A percentile compares a stretch with the other conserved stretches of the same genome.
phyloP scores from a whole-genome alignment of 306 rosid species.

The Medicago truncatula region MtrunA17r5.0-ANR NC_053042.1:31551501-31552000 shows the following conservation, averaged over 20 bases:
- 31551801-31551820: too few relatives aligned
- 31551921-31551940: not conserved
- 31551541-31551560: conserved; percentile 53
- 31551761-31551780: conserved; percentile 27
- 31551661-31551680: not conserved
- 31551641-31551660: not conserved
- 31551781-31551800: not conserved
- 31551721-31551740: not conserved
- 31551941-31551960: not conserved
- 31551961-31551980: not conserved
- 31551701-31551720: conserved; percentile 5
- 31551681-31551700: conserved; percentile 7
- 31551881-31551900: not conserved
- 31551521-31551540: conserved; percentile 57
- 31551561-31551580: conserved; percentile 57
- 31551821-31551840: too few relatives aligned
- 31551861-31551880: too few relatives aligned
- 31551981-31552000: not conserved
- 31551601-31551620: conserved; percentile 1
- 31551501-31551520: conserved; percentile 37
- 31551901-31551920: not conserved
- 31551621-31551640: conserved; percentile 14
- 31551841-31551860: too few relatives aligned
- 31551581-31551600: conserved; percentile 29
- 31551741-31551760: conserved; percentile 12